Conservation (phyloP, 208 protist species). For the Leishmania lainsoni region DNA sequence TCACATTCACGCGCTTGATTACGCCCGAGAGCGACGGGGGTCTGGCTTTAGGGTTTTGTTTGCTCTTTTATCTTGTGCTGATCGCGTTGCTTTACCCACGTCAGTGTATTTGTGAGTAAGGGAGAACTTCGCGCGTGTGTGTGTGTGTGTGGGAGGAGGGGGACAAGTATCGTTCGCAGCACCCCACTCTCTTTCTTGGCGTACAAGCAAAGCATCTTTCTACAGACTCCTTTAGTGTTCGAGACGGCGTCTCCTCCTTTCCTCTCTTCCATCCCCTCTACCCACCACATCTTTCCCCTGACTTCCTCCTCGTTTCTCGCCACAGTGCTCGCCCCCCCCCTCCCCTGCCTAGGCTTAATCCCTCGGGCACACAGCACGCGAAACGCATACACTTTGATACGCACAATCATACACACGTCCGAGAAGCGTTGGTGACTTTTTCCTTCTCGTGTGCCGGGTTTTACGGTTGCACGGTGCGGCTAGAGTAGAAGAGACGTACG, state of each 20-base stretch:
- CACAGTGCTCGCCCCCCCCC: background rate
- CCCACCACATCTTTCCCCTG: background rate
- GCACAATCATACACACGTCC: background rate
- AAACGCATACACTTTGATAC: background rate
- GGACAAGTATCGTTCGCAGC: slow-evolving; percentile 2
- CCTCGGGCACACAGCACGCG: background rate
- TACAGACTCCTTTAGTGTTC: background rate
- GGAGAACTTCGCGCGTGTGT: background rate
- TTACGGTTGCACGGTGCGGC: background rate
- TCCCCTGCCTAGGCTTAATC: background rate
- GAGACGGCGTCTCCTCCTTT: background rate
- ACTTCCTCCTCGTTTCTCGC: background rate
- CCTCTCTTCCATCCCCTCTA: background rate
- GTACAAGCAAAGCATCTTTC: background rate
- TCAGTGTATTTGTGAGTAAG: background rate
- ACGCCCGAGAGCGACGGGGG: background rate
- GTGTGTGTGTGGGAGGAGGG: too few species aligned
- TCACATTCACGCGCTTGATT: background rate
- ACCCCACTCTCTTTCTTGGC: background rate
- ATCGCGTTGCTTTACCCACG: background rate
- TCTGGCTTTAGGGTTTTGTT: background rate
- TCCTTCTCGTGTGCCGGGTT: background rate
- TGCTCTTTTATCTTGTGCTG: background rate
- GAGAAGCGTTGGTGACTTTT: background rate
- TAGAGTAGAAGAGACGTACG: background rate